Base-by-base conservation (phyloP, 2,329 filamentous ascomycete genomes). In the Xylariales sp. region DNA sequence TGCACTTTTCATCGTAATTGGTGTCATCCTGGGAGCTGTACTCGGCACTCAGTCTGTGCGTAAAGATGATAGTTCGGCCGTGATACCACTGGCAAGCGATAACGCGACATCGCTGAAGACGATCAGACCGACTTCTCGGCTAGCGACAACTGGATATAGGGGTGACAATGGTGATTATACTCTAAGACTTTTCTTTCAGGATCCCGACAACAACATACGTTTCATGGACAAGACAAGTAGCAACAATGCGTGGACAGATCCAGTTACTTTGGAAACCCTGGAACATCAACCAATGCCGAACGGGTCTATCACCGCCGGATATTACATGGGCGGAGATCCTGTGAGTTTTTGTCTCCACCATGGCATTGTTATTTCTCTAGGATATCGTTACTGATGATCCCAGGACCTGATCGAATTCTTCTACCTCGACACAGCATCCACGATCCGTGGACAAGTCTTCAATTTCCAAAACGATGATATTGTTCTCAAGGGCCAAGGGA, bases 181-280 rank as follows among this genome's bases (percentile, higher is more conserved):
- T 22, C 44, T 52, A 19, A 42, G 51, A 16, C 42, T 53, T 20
- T 53, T 54, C 43, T 54, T 46, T 16, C 52, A 53, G 21, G 51
- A 47, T 7, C 20, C 38, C 9, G 43, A 52, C 21, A 24, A 49
- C n/a, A 42, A 45, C 12, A 18, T 55, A 25, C 48, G 50, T 24
- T 55, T 52, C 15, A 31, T 42, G 16, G 46, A 50, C 24, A 53
- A 50, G 39, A 49, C 48, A 24, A 50, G 35, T 15, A 18, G 29
- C 4, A 28, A 31, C 22, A 31, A 34, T 9, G 48, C 47, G 16
- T 55, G 52, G 51, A 49, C 49, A 9, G 34, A 46, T 8, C 40
- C 48, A 14, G 48, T 43, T 2, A 31, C 45, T 8, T 31, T 55
- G 18, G 50, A 54, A 15, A 49, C 29, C 3, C 44, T 55, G 9